Base-by-base conservation (phyloP, 192 early-diverging fungal species). In the Geranomyces michiganensis region DNA sequence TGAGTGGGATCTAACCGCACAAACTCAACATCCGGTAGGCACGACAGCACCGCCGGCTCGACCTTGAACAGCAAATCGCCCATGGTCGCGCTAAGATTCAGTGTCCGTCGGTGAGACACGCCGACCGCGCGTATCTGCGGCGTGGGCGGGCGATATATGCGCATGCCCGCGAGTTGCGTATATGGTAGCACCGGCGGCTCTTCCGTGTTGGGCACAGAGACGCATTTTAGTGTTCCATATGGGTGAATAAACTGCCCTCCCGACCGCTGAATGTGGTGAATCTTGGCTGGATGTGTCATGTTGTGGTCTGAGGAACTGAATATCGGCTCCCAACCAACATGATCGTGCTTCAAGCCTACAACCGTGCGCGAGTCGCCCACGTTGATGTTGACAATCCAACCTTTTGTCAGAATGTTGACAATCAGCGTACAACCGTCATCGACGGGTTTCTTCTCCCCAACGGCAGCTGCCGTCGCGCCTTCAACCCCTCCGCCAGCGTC, bases 51-150 rank as follows among this genome's bases (percentile, higher is more conserved):
- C 4, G 85, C 79, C 7, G 87, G 87, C 47, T 85, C 81, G 48
- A 88, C 79, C 62, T 88, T 88, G 75, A 87, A 88, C 13, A 88
- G 59, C 31, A 88, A 53, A 58, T 88, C 87, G 47, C 87, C 87
- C 85, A 88, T 88, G 19, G 87, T 88, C 0, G 80, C 82, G 21
- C 84, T 78, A 56, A 88, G 74, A 76, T 88, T 88, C 33, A 88
- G 73, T 2, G 87, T 88, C 44, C 87, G 75, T 13, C 76, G 56
- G 69, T 88, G 79, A 13, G 77, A 80, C n/a, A 85, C 82, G 12
- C 87, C 87, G 41, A 88, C 81, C 22, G 76, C 69, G 19, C 70
- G 64, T 13, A 88, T 80, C 29, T 74, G 74, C 15, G 78, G 58
- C 19, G 55, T 75, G 1, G 78, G 70, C 59, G 85, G 85, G 14